Evolutionary conservation across 495 filamentous ascomycete species (phyloP), one percentile per base, ranked within the genome.

Genomic region (Penicillium malachiteum): DNA sequence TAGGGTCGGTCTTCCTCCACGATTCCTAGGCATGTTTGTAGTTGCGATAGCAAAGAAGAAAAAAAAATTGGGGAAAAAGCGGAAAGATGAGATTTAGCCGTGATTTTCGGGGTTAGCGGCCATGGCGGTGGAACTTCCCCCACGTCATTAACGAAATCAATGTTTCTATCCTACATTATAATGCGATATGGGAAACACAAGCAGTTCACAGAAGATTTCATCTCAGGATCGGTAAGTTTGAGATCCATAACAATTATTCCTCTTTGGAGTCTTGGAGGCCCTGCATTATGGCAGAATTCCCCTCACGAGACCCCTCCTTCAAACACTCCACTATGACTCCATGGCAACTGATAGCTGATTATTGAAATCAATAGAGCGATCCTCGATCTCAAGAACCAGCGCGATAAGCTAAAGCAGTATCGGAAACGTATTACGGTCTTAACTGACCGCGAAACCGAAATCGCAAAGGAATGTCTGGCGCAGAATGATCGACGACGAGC

Each of bases 381-480:
- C 70, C 87, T 97, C 54, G 91, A 97, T 75, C 85, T 98, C 69
- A 97, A 97, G 72, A 89, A 86, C 75, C 95, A 98, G 74, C 92
- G 94, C 68, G 94, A 98, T 80, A 92, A 89, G 64, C 89, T 97
- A 2, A 91, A 92, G 58, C 89, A 95, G 64, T 97, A 98, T 74
- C 91, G 96, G 69, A 85, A 87, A 56, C 88, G 89, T 59, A 93
- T 98, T 66, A 85, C 85, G 32, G 77, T 88, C 48, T 83, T 98
- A 17, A 96, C 94, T 11, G 73, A 85, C 66, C 84, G 85, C 50
- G 95, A 98, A 71, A 93, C 85, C 26, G 84, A 79, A 37, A 86
- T 92, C 58, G 94, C 94, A n/a, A 81, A 82, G 50, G 79, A 91
- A 75, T 89, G 92, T 70, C 83, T 98, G 8, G 73, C 78, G 1